phyloP scores from a whole-genome alignment of 202 grass and related monocot species.

The Thinopyrum obtusiflorum region DNA sequence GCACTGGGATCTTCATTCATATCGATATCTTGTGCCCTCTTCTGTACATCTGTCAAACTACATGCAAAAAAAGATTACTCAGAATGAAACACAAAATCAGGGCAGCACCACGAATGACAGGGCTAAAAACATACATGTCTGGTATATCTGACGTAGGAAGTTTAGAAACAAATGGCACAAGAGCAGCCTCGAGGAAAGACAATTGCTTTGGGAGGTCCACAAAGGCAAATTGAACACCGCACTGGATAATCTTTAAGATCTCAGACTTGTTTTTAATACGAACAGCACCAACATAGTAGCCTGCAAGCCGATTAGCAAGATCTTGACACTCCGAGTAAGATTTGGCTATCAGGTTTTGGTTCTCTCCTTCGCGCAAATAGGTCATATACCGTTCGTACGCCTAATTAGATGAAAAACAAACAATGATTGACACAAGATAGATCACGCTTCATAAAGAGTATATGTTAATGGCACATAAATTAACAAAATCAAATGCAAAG shows the following conservation, averaged over 20 bases:
- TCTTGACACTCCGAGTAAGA: slow-evolving; percentile 82
- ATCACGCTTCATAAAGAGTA: slow-evolving; percentile 3
- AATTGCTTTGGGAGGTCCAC: slow-evolving; percentile 64
- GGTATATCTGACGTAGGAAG: slow-evolving; percentile 69
- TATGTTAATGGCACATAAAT: slow-evolving; percentile 5
- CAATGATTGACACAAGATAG: slow-evolving; percentile 18
- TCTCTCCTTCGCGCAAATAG: slow-evolving; percentile 39
- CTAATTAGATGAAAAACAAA: slow-evolving; percentile 51
- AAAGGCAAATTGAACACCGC: slow-evolving; percentile 76
- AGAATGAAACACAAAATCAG: slow-evolving; percentile 40
- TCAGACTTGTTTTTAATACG: slow-evolving; percentile 75
- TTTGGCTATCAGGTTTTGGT: slow-evolving; percentile 52
- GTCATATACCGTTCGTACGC: slow-evolving; percentile 56
- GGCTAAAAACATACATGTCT: slow-evolving; percentile 69
- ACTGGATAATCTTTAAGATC: slow-evolving; percentile 81
- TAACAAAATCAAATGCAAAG: slow-evolving; percentile 6
- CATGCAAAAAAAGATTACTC: slow-evolving; percentile 24
- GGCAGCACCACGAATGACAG: slow-evolving; percentile 1
- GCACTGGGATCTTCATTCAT: slow-evolving; percentile 60
- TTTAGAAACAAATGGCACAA: slow-evolving; percentile 86
- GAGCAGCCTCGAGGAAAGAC: slow-evolving; percentile 71
- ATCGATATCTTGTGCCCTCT: slow-evolving; percentile 57
- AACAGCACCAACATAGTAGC: slow-evolving; percentile 60
- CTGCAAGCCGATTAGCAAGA: slow-evolving; percentile 76
- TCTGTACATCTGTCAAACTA: slow-evolving; percentile 76